phyloP scores from a whole-genome alignment of 768 basidiomycete genomes.

The Floccularia luteovirens region DNA sequence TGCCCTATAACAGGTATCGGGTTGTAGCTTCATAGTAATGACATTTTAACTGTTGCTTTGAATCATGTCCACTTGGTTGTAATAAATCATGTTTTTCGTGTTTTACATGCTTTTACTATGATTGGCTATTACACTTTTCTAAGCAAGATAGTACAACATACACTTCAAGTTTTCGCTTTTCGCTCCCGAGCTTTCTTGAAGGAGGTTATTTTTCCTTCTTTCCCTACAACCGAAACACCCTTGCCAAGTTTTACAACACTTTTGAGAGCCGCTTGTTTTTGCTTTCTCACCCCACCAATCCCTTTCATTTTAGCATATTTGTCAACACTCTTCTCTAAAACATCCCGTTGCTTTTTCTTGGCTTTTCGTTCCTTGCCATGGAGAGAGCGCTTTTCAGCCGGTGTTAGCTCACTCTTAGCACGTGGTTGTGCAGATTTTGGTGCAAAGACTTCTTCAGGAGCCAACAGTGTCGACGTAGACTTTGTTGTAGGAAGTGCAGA shows the following conservation, averaged over 20 bases:
- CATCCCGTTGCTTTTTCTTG: constrained; percentile 59
- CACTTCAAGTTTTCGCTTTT: no score
- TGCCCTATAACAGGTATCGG: no score
- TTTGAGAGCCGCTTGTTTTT: constrained; percentile 80
- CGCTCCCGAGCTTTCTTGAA: constrained; percentile 27
- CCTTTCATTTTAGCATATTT: constrained; percentile 52
- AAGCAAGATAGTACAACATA: no score
- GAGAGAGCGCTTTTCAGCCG: constrained; percentile 69
- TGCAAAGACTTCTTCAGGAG: constrained; percentile 87
- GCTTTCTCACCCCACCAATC: constrained; percentile 56
- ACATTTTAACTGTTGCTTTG: no score
- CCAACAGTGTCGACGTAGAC: constrained; percentile 72
- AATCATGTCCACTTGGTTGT: no score
- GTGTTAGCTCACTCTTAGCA: constrained; percentile 75
- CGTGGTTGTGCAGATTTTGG: constrained; percentile 48
- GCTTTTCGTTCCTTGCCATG: constrained; percentile 65
- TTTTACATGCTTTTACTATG: no score
- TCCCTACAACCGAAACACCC: constrained; percentile 86
- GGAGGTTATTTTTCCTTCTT: constrained; percentile 33
- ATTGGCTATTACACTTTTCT: no score
- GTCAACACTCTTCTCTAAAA: constrained; percentile 56
- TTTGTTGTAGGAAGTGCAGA: constrained; percentile 84
- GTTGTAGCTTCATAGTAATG: no score
- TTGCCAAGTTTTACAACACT: constrained; percentile 78
- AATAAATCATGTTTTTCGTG: no score